These are phyloP conservation scores for Rhynchospora breviuscula DNA, from an alignment of 176 grass and related monocot species.

Conservation along the genomic window DNA sequence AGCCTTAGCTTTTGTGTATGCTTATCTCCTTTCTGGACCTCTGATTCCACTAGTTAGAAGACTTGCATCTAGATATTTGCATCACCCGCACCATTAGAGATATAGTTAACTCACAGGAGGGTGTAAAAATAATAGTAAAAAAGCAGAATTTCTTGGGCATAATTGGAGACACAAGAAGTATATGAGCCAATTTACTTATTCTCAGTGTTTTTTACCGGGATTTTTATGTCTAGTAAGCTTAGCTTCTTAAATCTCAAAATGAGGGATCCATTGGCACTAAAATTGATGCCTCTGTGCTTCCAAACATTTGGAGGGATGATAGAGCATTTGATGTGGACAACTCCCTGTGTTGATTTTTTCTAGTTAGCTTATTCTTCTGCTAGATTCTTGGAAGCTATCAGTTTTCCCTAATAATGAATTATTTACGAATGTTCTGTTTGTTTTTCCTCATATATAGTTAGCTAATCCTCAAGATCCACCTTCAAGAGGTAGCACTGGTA, in stretches of 20 bases:
- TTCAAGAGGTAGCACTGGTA: constrained; percentile 31
- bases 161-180: neutral
- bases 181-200: neutral
- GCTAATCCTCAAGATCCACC: constrained; percentile 65
- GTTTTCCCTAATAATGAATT: neutral
- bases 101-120: neutral
- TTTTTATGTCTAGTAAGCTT: neutral
- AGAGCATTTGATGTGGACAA: constrained; percentile 1
- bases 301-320: neutral
- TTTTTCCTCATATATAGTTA: constrained; percentile 47
- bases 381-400: neutral
- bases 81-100: neutral
- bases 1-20: neutral
- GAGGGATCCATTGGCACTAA: neutral
- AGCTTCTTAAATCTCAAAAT: neutral
- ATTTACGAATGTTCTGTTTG: constrained; percentile 20
- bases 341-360: neutral
- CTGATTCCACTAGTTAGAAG: too few relatives aligned
- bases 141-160: neutral
- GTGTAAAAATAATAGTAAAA: neutral
- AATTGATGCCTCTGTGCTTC: neutral
- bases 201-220: neutral
- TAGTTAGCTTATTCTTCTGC: neutral
- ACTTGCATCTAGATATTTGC: neutral
- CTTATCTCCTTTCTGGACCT: neutral